Percentiles rank a stretch among this genome's conserved stretches.
Evolutionary conservation across 208 protist species (phyloP).

Genomic region (Wallacemonas sp.): DNA sequence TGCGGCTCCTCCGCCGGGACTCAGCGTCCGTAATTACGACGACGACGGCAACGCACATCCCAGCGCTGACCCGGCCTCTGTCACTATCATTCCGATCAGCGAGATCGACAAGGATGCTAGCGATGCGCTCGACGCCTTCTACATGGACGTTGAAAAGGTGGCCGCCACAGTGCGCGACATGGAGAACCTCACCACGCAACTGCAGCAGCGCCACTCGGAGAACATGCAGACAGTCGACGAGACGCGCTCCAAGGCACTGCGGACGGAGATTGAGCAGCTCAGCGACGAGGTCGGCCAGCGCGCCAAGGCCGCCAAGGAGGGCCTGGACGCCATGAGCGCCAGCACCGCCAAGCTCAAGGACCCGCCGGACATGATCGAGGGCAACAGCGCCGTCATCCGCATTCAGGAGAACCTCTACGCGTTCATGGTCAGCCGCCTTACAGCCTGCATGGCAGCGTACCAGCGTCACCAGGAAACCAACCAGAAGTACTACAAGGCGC

Average conservation of each 20-base stretch:
- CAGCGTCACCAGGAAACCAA: constrained; percentile 62
- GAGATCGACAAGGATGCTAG: constrained; percentile 69
- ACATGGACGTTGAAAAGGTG: constrained; percentile 44
- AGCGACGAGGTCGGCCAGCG: constrained; percentile 44
- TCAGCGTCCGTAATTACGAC: constrained; percentile 10
- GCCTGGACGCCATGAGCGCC: constrained; percentile 56
- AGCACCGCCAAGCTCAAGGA: constrained; percentile 70
- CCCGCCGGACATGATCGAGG: constrained; percentile 46
- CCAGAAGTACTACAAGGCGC: constrained; percentile 69
- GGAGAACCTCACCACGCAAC: constrained; percentile 35
- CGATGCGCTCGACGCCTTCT: constrained; percentile 73
- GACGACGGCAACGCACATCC: neutral
- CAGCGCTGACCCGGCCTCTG: neutral
- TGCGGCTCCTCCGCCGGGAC: neutral
- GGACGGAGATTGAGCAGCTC: constrained; percentile 65
- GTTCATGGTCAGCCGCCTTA: constrained; percentile 57
- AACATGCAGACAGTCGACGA: constrained; percentile 77
- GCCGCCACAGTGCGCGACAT: constrained; percentile 37
- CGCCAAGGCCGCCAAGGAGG: constrained; percentile 48
- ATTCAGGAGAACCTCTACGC: constrained; percentile 88
- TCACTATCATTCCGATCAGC: neutral
- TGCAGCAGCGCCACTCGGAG: constrained; percentile 65
- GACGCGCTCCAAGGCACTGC: constrained; percentile 47
- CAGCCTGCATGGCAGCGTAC: constrained; percentile 55
- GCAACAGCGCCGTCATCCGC: constrained; percentile 78